Evolutionary conservation across 768 basidiomycete species (phyloP), one percentile per base, ranked within the genome.

Genomic region (Albatrellus ellisii): DNA sequence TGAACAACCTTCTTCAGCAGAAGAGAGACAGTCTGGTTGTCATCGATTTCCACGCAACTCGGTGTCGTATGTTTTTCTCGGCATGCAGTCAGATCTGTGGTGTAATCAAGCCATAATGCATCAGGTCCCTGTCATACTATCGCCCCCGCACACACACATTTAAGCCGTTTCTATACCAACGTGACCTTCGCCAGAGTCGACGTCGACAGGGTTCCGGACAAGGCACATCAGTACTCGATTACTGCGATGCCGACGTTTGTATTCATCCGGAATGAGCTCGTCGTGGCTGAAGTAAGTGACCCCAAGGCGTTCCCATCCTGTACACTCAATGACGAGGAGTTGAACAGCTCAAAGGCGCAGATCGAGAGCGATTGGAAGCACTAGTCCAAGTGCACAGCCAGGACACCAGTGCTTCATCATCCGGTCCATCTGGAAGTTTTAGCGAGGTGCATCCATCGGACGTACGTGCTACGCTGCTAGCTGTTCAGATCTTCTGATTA

Each of bases 211-310:
- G 29, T 31, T 12, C 36, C 24, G 25, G 11, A 25, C 17, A 35
- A 46, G n/a, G 47, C 44, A 22, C 37, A 48, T 20, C 39, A 31
- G 32, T 48, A 48, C 32, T 11, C 12, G 6, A 44, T 47, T 11
- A 29, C 39, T 2, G 41, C 25, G 9, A 47, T 47, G 52, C 55
- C 54, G 9, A 49, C 50, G 8, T 55, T 55, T 35, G 26, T 56
- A 4, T 52, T 55, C 42, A 47, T 56, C 42, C 55, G 53, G 45
- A 46, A 51, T 29, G 46, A 54, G 20, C 8, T 20, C 9, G 44
- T 52, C 12, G 51, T 56, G 4, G 55, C 44, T 15, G 32, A 40
- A 21, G 55, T 56, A 31, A 7, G 12, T 17, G 17, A 7, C 29
- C 17, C 12, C 17, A 31, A 12, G 17, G 12, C 29, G 7, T 12